Base-by-base conservation (phyloP, 768 basidiomycete species). In the Rossbeevera mucosa region DNA sequence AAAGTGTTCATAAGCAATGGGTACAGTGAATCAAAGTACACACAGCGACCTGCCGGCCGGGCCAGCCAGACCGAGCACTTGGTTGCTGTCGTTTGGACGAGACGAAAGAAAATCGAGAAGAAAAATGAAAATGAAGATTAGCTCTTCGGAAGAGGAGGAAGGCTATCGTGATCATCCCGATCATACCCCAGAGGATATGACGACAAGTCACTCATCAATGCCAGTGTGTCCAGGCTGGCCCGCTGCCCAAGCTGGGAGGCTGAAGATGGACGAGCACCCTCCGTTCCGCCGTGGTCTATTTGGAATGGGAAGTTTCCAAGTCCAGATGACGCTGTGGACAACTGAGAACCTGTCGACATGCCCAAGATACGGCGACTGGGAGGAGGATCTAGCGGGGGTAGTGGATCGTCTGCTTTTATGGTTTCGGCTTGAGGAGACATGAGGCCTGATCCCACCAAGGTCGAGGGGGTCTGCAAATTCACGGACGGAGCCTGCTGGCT, bases 301-400 rank as follows among this genome's bases (percentile, higher is more conserved):
- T 91, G 88, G 80, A 92, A 92, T 33, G 89, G 84, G 77, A 90
- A 92, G 22, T 85, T 86, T 16, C 85, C 86, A 36, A 92, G 73
- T n/a, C 88, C 90, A 22, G 86, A 83, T 20, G 88, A 88, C 29
- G 82, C 80, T 4, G 87, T 86, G 11, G 89, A 90, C 29, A 86
- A 64, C 64, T 88, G 81, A n/a, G 86, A 90, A 9, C 75, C 84
- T 5, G 83, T 85, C 12, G 88, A 90, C 72, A 90, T 70, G 25
- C 86, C 86, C n/a, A 87, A 72, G 18, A 74, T 73, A 45, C 74
- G 80, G 53, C 88, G 74, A 60, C 76, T 75, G 4, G 86, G 84
- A 43, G 85, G 85, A 13, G 78, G 70, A 1, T 59, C 55, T 48
- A 69, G 44, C 13, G 69, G 65, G 9, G 69, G 54, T 12, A 68